Evolutionary conservation across 1,284 basidiomycete species (phyloP).

Genomic region (Athelia sp.): DNA sequence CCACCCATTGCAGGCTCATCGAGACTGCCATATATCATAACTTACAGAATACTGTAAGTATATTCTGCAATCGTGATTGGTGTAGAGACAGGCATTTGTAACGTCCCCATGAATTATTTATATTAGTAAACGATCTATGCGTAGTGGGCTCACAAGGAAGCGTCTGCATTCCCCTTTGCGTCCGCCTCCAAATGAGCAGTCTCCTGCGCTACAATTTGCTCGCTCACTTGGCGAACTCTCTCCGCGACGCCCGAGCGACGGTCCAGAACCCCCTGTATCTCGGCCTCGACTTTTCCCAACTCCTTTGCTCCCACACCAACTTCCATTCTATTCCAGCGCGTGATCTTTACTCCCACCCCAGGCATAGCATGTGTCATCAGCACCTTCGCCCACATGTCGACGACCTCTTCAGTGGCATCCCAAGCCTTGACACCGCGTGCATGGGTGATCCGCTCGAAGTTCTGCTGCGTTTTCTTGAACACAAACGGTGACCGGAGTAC

Average conservation of each 20-base stretch:
- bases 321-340: slow-evolving; percentile 72
- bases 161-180: too few species aligned
- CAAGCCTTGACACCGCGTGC: slow-evolving; percentile 87
- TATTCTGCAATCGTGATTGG: too few species aligned
- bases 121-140: too few species aligned
- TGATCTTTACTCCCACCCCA: slow-evolving; percentile 84
- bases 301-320: slow-evolving; percentile 56
- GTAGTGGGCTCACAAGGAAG: too few species aligned
- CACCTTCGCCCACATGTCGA: slow-evolving; percentile 83
- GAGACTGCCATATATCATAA: too few species aligned
- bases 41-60: too few species aligned
- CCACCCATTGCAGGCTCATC: too few species aligned
- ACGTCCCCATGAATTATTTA: too few species aligned
- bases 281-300: slow-evolving; percentile 32
- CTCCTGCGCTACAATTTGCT: slow-evolving; percentile 44
- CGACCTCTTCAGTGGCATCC: slow-evolving; percentile 78
- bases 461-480: slow-evolving; percentile 95
- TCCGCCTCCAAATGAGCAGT: too few species aligned
- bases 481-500: slow-evolving; percentile 86
- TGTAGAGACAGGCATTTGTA: too few species aligned
- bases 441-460: slow-evolving; percentile 86
- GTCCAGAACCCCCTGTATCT: slow-evolving; percentile 26
- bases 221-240: slow-evolving; percentile 23
- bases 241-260: slow-evolving; percentile 6
- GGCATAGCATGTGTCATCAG: slow-evolving; percentile 73